These are phyloP conservation scores for Colletotrichum limetticola DNA, from an alignment of 2,329 filamentous ascomycete species.

Conservation along the genomic window DNA sequence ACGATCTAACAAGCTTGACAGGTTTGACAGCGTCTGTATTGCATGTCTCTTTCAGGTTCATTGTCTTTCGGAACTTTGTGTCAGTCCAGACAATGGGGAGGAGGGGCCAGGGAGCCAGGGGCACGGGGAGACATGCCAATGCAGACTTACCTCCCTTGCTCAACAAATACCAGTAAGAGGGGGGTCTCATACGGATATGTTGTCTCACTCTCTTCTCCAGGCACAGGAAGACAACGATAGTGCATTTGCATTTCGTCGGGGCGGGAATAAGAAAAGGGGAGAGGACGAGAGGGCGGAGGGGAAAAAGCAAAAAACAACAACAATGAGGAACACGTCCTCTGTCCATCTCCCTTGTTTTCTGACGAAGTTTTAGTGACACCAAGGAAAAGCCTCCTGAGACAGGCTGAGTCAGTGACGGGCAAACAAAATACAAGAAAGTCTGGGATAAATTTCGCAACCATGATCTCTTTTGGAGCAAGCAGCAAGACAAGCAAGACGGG, in stretches of 20 bases:
- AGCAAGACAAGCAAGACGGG: background rate
- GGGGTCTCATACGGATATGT: background rate
- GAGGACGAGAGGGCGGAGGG: background rate
- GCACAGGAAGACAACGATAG: background rate
- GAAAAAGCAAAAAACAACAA: background rate
- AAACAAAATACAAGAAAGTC: constrained; percentile 7
- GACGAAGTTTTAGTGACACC: background rate
- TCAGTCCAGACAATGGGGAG: background rate
- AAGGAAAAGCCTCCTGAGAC: constrained; percentile 14
- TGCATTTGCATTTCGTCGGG: background rate
- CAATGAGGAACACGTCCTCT: background rate
- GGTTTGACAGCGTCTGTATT: background rate
- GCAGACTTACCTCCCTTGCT: constrained; percentile 4
- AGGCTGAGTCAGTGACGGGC: constrained; percentile 16
- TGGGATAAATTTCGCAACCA: constrained; percentile 26
- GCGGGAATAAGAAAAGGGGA: background rate
- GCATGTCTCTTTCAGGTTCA: background rate
- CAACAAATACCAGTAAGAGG: constrained; percentile 12
- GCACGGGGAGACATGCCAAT: background rate
- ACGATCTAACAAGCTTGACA: background rate
- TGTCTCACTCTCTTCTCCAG: background rate
- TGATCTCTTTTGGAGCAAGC: constrained; percentile 10
- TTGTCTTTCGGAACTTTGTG: constrained; percentile 5
- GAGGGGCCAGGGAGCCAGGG: background rate
- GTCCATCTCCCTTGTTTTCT: background rate